Evolutionary conservation across 768 basidiomycete species (phyloP), one percentile per base, ranked within the genome.

Genomic region (Holtermanniella nyarrowii): DNA sequence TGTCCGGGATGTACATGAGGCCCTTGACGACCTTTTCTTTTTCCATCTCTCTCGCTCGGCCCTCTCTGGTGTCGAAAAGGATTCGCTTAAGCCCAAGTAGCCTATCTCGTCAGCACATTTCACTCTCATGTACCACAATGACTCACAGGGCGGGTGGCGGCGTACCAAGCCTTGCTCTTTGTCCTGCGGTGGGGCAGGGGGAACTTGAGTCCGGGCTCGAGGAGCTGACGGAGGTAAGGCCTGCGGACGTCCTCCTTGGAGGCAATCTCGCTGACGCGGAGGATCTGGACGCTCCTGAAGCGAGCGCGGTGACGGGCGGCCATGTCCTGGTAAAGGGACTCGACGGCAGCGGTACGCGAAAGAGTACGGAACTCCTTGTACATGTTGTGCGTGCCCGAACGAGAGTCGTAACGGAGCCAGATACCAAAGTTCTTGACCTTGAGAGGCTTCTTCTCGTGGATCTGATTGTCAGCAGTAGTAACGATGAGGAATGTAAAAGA

Each of bases 351-450:
- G 55, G 88, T 84, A 59, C 95, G 84, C 63, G 79, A 79, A 64
- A 99, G 84, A 66, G 97, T 93, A 70, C 90, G 88, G 85, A 88
- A 96, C 59, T 71, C 69, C 58, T 71, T 71, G 64, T 69, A 68
- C 69, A 71, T 69, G 83, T 99, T 99, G 84, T 97, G 95, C 43
- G 95, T 99, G 58, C 95, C 95, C 47, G 91, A 95, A 66, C 93
- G 89, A 49, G 93, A 97, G 77, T 99, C 95, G 76, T 99, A 99
- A 65, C 93, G 86, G 73, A 99, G 76, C 95, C 95, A 97, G 77
- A 99, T 87, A 62, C 95, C 95, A 72, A 99, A 96, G 84, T 95
- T 97, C 82, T 99, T 97, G 75, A 96, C 86, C 77, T 91, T 91
- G 74, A 95, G 72, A 21, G 95, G 95, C 75, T 85, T 88, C 81